phyloP scores from a whole-genome alignment of 495 filamentous ascomycete species.

The Neurospora sublineolata region DNA sequence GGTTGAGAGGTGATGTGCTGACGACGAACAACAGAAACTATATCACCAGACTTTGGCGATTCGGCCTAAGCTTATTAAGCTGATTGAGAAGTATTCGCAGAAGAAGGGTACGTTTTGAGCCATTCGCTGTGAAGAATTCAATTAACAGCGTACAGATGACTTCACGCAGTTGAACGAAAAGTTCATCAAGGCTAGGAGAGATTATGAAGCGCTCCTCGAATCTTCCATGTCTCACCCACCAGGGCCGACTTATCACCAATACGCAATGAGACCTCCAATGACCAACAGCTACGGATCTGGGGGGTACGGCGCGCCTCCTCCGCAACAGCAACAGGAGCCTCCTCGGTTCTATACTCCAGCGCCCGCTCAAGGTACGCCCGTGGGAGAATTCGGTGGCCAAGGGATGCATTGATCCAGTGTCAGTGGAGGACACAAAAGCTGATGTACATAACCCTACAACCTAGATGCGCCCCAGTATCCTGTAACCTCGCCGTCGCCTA shows the following conservation, averaged over 20 bases:
- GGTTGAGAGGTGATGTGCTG: neutral
- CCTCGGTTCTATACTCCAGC: constrained; percentile 61
- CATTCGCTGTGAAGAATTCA: too few species aligned
- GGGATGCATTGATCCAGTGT: constrained; percentile 16
- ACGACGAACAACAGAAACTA: constrained; percentile 44
- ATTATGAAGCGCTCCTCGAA: constrained; percentile 92
- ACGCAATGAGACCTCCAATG: constrained; percentile 51
- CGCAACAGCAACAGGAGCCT: constrained; percentile 47
- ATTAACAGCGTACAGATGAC: constrained; percentile 59
- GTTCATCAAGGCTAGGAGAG: constrained; percentile 94
- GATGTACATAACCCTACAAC: constrained; percentile 14
- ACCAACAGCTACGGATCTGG: constrained; percentile 50
- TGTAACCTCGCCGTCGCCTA: constrained; percentile 35
- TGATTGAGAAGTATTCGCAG: constrained; percentile 98
- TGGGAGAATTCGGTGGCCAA: constrained; percentile 18
- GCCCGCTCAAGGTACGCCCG: constrained; percentile 28
- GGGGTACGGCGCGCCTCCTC: constrained; percentile 33
- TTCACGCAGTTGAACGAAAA: constrained; percentile 98
- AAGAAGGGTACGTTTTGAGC: constrained; percentile 78
- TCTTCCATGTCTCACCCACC: constrained; percentile 84
- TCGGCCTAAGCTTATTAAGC: constrained; percentile 89
- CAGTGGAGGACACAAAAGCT: constrained; percentile 5
- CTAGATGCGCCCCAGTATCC: constrained; percentile 31
- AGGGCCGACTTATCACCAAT: constrained; percentile 54
- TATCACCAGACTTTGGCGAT: constrained; percentile 93